Base-by-base conservation (phyloP, 805 yeast species). In the Wickerhamiella vanderwaltii region DNA sequence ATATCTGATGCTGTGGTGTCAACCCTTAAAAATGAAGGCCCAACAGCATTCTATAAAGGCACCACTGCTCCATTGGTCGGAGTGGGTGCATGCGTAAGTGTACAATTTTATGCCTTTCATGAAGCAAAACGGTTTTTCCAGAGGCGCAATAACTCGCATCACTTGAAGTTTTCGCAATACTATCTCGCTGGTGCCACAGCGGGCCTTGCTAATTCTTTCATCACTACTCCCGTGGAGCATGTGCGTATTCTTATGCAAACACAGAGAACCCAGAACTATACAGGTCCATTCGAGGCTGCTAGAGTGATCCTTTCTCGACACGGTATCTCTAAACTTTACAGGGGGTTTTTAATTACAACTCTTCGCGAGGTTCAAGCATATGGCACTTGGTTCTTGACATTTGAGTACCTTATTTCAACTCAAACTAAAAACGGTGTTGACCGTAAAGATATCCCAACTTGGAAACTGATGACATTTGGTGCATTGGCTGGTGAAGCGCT, bases 341-440 rank as follows among this genome's bases (percentile, higher is more conserved):
- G 84, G 42, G 84, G 84, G 0, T 58, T 63, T 13, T 49, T 61
- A 3, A 68, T 77, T 43, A 77, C 84, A 0, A 50, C 72, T 1
- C 33, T 71, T 9, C 62, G 84, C 45, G 84, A 77, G 51, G 59
- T 69, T n/a, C 84, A 77, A 56, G 82, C 84, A 0, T 78, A 79
- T 52, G 86, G 86, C 5, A 72, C 76, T 12, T 78, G 86, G 86
- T 78, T 78, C 50, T 59, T 75, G 45, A 65, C 82, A 1, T 78
- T 74, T 53, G 86, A 78, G 54, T 64, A 59, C 35, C 59, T 77
- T 43, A 71, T 78, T 52, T 41, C 50, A 20, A 46, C 49, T 3
- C 56, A 51, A 19, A 45, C 50, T 3, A 22, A 36, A 3, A 19
- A 23, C 11, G 51, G 50, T 13, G 23, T 45, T 15, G 33, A 62